Conservation (phyloP, 2,329 filamentous ascomycete genomes). For the Clathrospora elynae region DNA sequence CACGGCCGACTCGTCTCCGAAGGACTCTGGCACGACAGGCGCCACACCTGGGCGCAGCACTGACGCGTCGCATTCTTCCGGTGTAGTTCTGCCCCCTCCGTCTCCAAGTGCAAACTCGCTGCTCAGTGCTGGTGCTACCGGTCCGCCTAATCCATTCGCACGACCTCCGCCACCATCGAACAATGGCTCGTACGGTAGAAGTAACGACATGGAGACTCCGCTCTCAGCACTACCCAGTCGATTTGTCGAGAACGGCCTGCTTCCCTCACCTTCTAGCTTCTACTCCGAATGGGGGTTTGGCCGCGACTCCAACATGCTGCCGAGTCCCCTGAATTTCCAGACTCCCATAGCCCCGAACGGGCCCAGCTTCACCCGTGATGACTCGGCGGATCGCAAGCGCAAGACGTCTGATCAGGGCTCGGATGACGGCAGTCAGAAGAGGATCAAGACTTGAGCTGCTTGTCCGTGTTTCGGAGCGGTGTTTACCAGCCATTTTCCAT, state of each 20-base stretch:
- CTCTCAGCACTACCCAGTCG: slow-evolving; percentile 92
- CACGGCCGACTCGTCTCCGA: slow-evolving; percentile 72
- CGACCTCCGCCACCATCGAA: slow-evolving; percentile 77
- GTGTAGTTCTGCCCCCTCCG: slow-evolving; percentile 86
- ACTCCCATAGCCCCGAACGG: slow-evolving; percentile 67
- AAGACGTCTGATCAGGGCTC: slow-evolving; percentile 49
- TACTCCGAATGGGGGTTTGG: slow-evolving; percentile 88
- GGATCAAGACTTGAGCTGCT: slow-evolving; percentile 44
- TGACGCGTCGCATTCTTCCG: slow-evolving; percentile 65
- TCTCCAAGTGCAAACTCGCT: slow-evolving; percentile 87
- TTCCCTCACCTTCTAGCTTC: slow-evolving; percentile 90
- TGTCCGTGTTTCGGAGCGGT: no score
- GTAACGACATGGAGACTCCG: slow-evolving; percentile 68
- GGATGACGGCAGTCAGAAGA: slow-evolving; percentile 45
- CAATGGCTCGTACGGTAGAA: slow-evolving; percentile 49
- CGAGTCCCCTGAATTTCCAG: slow-evolving; percentile 89
- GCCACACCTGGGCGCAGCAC: slow-evolving; percentile 61
- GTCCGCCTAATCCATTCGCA: slow-evolving; percentile 94
- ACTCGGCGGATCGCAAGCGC: slow-evolving; percentile 48
- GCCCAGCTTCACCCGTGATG: slow-evolving; percentile 52
- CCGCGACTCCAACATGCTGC: slow-evolving; percentile 81
- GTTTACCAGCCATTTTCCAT: no score
- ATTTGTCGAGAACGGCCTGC: slow-evolving; percentile 83
- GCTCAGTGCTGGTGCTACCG: slow-evolving; percentile 86
- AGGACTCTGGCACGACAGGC: slow-evolving; percentile 63